These are phyloP conservation scores for Rhizopogon sp. DNA, from an alignment of 768 basidiomycete genomes.

Conservation along the genomic window DNA sequence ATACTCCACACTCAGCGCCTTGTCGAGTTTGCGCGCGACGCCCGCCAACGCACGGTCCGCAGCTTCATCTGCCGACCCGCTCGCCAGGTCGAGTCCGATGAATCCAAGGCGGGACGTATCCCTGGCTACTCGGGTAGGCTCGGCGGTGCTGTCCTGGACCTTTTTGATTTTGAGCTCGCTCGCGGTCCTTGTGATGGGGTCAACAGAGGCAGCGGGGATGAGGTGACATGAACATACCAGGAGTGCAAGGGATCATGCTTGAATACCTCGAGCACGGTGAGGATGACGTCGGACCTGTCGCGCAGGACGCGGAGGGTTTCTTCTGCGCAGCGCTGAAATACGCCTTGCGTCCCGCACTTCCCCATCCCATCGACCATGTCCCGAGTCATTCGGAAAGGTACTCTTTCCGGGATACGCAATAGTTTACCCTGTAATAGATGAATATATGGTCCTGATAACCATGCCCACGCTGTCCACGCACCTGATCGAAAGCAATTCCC, in stretches of 20 bases:
- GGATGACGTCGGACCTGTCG: constrained; percentile 78
- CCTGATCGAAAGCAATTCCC: constrained; percentile 95
- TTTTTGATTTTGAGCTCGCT: constrained; percentile 70
- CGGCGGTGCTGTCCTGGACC: constrained; percentile 43
- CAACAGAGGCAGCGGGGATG: neutral
- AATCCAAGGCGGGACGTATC: constrained; percentile 32
- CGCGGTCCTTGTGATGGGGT: constrained; percentile 51
- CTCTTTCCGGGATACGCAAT: constrained; percentile 75
- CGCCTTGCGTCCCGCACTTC: constrained; percentile 82
- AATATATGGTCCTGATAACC: neutral
- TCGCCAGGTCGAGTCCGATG: constrained; percentile 57
- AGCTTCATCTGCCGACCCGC: constrained; percentile 72
- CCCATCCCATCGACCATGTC: constrained; percentile 97
- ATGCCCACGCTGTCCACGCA: constrained; percentile 20
- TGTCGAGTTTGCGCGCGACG: constrained; percentile 80
- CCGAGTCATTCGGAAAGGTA: constrained; percentile 92
- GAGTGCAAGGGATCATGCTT: constrained; percentile 92
- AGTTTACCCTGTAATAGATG: constrained; percentile 61
- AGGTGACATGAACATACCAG: constrained; percentile 50
- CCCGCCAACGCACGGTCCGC: constrained; percentile 84
- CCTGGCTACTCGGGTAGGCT: constrained; percentile 14
- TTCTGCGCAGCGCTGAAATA: constrained; percentile 93
- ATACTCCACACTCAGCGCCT: constrained; percentile 83
- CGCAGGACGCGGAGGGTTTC: constrained; percentile 91
- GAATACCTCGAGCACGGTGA: constrained; percentile 96